A percentile compares a stretch with the other conserved stretches of the same genome.
Evolutionary conservation across 2,329 filamentous ascomycete genomes (phyloP).

Genomic region (Trichocomaceae sp.): DNA sequence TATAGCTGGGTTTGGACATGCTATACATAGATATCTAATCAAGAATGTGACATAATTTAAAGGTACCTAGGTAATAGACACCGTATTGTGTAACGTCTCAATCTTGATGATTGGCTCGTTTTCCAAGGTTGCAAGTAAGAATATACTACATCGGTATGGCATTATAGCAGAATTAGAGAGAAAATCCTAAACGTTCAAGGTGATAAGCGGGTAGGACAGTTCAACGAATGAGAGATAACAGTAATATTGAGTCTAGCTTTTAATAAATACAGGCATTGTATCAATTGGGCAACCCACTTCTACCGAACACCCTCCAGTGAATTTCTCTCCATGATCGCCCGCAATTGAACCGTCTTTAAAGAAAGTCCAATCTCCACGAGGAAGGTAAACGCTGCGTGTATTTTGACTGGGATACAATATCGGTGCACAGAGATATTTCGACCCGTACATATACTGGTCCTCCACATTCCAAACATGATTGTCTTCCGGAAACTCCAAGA

Average conservation of each 20-base stretch:
- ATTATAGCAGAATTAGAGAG: too few species aligned
- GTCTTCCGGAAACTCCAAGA: slow-evolving; percentile 58
- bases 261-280: slow-evolving; percentile 44
- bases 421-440: slow-evolving; percentile 53
- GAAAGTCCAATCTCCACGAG: slow-evolving; percentile 43
- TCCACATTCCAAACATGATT: slow-evolving; percentile 50
- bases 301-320: slow-evolving; percentile 35
- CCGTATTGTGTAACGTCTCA: too few species aligned
- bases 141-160: too few species aligned
- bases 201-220: too few species aligned
- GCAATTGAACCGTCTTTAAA: slow-evolving; percentile 16
- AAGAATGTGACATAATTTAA: too few species aligned
- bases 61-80: too few species aligned
- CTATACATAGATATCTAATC: too few species aligned
- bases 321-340: slow-evolving; percentile 1
- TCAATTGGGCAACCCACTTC: slow-evolving; percentile 41
- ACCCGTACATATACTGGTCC: slow-evolving; percentile 59
- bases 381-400: slow-evolving; percentile 48
- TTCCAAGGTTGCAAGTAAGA: too few species aligned
- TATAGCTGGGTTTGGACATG: too few species aligned
- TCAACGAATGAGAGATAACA: too few species aligned
- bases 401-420: slow-evolving; percentile 46
- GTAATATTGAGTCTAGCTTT: background rate
- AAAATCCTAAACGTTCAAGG: too few species aligned
- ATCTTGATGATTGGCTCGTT: too few species aligned